Conservation (phyloP, 805 yeast species). For the Ogataea trehalophila region DNA sequence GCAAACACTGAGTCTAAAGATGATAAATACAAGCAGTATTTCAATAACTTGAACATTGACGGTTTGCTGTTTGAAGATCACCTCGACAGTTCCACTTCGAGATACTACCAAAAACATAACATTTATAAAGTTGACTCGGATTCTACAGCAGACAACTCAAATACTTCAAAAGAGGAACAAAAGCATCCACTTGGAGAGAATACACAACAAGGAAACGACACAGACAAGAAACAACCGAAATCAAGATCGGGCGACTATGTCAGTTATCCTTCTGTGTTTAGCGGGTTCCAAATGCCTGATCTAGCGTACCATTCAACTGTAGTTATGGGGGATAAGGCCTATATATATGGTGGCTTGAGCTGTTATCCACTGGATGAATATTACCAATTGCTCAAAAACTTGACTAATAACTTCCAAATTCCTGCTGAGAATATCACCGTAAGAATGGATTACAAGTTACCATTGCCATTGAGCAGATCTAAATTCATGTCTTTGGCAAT, state of each 20-base stretch:
- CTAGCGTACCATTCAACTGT: conserved; percentile 40
- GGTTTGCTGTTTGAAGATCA: conserved; percentile 20
- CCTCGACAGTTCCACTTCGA: conserved; percentile 15
- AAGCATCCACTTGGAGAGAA: background rate
- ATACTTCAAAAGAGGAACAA: background rate
- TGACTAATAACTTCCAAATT: conserved; percentile 30
- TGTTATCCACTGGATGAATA: conserved; percentile 20
- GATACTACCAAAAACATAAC: conserved; percentile 20
- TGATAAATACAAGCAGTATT: conserved; percentile 20
- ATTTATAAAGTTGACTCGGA: conserved; percentile 9
- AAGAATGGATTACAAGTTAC: conserved; percentile 34
- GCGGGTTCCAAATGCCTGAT: conserved; percentile 37
- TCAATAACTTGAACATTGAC: conserved; percentile 20
- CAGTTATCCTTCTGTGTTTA: conserved; percentile 33
- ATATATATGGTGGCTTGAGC: conserved; percentile 42
- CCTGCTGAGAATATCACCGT: conserved; percentile 29
- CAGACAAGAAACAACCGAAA: background rate
- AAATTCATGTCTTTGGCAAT: conserved; percentile 39
- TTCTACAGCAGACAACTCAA: background rate
- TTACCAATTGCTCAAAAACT: conserved; percentile 14
- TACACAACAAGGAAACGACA: too few relatives aligned
- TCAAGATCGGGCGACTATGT: conserved; percentile 17
- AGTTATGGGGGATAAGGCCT: conserved; percentile 35
- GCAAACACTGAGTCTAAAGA: background rate
- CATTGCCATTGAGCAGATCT: conserved; percentile 39